These are phyloP conservation scores for Musa beccarii DNA, from an alignment of 176 grass and related monocot genomes.

Conservation along the genomic window DNA sequence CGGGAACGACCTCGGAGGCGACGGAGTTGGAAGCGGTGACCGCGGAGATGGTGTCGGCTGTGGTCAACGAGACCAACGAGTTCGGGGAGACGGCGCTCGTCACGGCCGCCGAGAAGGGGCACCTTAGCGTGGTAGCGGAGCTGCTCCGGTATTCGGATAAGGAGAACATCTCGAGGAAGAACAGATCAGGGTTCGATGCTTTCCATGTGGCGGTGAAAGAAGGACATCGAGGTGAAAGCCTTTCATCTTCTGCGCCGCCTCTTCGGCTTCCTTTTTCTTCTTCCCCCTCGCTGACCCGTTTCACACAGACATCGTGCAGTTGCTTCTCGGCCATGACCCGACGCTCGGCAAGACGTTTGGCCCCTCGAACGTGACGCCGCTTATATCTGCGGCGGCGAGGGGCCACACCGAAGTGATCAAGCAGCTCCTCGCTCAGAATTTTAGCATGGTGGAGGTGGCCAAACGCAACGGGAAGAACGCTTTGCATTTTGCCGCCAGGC, in stretches of 20 bases:
- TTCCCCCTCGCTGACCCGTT: not conserved
- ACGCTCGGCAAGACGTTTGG: constrained; percentile 72
- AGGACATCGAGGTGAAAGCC: constrained; percentile 44
- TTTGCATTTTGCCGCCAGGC: constrained; percentile 86
- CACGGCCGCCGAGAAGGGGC: constrained; percentile 57
- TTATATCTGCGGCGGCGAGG: constrained; percentile 80
- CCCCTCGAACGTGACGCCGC: constrained; percentile 57
- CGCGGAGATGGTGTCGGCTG: constrained; percentile 33
- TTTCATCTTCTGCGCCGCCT: too few species aligned
- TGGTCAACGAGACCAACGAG: constrained; percentile 69
- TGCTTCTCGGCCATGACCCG: constrained; percentile 44
- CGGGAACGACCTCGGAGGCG: constrained; percentile 18
- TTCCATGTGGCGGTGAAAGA: constrained; percentile 72
- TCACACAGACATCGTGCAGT: constrained; percentile 59
- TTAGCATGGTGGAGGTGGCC: constrained; percentile 57
- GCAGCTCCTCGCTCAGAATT: constrained; percentile 61
- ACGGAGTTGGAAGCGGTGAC: constrained; percentile 27
- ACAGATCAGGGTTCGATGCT: constrained; percentile 62
- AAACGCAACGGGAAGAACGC: constrained; percentile 87
- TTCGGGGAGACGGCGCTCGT: constrained; percentile 66
- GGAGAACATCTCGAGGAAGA: constrained; percentile 50
- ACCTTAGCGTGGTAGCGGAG: constrained; percentile 49
- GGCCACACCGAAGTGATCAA: constrained; percentile 64
- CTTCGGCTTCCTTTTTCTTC: not conserved
- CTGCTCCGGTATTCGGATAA: constrained; percentile 54